Conservation (phyloP, 2,329 filamentous ascomycete species). For the Helotiales sp. region DNA sequence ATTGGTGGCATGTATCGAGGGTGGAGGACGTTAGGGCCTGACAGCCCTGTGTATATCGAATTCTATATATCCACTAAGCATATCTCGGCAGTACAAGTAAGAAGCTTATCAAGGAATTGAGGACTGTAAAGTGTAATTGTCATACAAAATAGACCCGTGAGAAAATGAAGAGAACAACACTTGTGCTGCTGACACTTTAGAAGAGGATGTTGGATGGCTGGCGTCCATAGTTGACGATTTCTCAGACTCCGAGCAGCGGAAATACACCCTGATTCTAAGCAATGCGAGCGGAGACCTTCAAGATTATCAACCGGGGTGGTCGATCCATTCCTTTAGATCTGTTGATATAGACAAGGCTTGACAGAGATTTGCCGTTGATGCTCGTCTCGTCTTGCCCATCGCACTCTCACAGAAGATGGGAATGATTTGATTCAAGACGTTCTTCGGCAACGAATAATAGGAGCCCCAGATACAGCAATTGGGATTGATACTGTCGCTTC, state of each 20-base stretch:
- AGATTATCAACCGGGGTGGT: neutral
- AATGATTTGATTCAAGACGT: no score
- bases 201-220: neutral
- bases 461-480: neutral
- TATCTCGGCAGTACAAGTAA: neutral
- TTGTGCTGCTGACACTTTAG: neutral
- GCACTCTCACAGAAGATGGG: no score
- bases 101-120: neutral
- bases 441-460: no score
- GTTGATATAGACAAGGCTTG: neutral
- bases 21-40: neutral
- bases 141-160: no score
- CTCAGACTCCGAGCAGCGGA: neutral
- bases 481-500: neutral
- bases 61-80: neutral
- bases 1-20: neutral
- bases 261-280: neutral
- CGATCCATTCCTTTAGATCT: neutral
- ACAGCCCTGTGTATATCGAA: neutral
- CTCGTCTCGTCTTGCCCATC: neutral
- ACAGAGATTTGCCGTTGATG: neutral
- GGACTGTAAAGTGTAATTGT: neutral
- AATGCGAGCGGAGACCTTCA: neutral
- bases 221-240: neutral
- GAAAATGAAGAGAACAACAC: neutral